Evolutionary conservation across 345 rosid genomes (phyloP).

Genomic region (Laguncularia racemosa): DNA sequence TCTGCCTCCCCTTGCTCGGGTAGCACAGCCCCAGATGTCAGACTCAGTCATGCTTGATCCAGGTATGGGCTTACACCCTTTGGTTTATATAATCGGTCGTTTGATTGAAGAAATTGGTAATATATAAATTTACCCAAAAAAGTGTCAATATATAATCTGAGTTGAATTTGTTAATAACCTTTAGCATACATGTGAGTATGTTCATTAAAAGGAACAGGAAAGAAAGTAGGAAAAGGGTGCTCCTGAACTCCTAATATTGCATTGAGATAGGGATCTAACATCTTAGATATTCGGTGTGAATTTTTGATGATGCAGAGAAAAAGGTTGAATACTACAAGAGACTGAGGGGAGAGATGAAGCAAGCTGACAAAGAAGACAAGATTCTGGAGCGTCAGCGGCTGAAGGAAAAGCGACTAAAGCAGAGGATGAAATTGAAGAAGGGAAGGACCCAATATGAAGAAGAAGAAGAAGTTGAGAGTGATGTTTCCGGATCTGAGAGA

Average conservation of each 20-base stretch:
- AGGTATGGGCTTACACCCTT: slow-evolving; percentile 32
- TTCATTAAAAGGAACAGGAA: neutral
- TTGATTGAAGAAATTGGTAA: neutral
- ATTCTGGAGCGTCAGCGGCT: slow-evolving; percentile 56
- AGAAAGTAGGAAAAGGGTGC: neutral
- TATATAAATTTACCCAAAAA: neutral
- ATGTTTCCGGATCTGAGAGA: slow-evolving; percentile 39
- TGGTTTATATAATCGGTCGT: neutral
- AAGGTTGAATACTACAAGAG: slow-evolving; percentile 53
- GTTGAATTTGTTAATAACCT: too few species aligned
- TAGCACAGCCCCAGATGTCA: slow-evolving; percentile 43
- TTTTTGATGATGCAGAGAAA: slow-evolving; percentile 31
- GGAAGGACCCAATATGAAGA: slow-evolving; percentile 30
- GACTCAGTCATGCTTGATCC: slow-evolving; percentile 45
- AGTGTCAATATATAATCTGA: neutral
- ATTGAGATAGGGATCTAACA: neutral
- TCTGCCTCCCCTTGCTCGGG: slow-evolving; percentile 67
- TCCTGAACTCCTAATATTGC: neutral
- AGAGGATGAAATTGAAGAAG: slow-evolving; percentile 68
- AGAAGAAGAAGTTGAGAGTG: slow-evolving; percentile 29
- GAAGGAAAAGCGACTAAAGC: slow-evolving; percentile 57
- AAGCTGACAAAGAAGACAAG: slow-evolving; percentile 75
- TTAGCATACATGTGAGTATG: neutral
- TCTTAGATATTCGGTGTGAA: neutral
- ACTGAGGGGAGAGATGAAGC: slow-evolving; percentile 68